A percentile compares a stretch with the other conserved stretches of the same genome.
Conservation (phyloP, 2,329 filamentous ascomycete genomes). For the Pestalotiopsis fici region DNA sequence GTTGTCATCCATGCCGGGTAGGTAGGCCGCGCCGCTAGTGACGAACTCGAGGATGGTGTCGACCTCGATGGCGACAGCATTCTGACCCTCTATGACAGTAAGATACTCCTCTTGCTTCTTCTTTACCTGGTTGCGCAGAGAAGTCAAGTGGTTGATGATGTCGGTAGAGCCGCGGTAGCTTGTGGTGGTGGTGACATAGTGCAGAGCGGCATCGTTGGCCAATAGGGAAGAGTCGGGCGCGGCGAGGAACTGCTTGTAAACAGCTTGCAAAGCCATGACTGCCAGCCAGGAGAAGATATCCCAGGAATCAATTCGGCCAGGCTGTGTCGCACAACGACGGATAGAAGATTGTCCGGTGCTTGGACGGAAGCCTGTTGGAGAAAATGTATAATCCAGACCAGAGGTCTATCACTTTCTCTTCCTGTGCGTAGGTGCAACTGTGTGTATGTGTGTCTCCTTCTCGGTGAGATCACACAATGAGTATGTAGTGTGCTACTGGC, state of each 20-base stretch:
- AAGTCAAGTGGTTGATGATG: conserved; percentile 80
- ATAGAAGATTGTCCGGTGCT: no score
- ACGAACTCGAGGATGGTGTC: conserved; percentile 84
- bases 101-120: conserved; percentile 82
- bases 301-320: background rate
- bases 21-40: conserved; percentile 79
- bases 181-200: conserved; percentile 90
- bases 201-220: conserved; percentile 66
- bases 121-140: conserved; percentile 72
- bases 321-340: background rate
- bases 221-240: conserved; percentile 65
- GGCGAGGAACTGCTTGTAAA: conserved; percentile 74
- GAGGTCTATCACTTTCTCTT: no score
- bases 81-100: conserved; percentile 69
- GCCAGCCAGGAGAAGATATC: background rate
- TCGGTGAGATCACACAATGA: no score
- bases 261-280: conserved; percentile 50
- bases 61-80: conserved; percentile 73
- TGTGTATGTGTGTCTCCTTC: background rate
- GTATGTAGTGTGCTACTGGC: background rate
- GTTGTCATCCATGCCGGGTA: conserved; percentile 91
- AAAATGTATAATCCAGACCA: no score
- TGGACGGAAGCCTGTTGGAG: no score
- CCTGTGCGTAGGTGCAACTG: no score
- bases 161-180: conserved; percentile 69